A percentile compares a stretch with the other conserved stretches of the same genome.
Evolutionary conservation across 2,329 filamentous ascomycete species (phyloP).

Genomic region (Plectosphaerella plurivora): DNA sequence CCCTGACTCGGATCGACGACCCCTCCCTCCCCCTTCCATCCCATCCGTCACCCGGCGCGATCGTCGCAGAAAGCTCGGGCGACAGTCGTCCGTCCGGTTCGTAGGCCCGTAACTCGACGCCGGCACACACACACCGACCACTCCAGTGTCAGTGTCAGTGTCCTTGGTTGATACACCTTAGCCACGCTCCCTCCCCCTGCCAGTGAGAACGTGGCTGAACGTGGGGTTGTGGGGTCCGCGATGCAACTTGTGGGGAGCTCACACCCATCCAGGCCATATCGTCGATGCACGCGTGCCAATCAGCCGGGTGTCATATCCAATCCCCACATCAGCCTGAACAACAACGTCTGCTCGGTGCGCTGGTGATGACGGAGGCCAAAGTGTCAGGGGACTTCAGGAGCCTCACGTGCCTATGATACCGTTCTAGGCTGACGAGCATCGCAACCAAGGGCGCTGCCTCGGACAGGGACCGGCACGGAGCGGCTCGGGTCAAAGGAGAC

Average conservation of each 20-base stretch:
- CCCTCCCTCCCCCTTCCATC: background rate
- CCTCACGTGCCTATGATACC: background rate
- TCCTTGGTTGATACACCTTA: no score
- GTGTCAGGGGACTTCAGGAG: no score
- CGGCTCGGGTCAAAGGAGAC: no score
- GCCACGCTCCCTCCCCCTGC: no score
- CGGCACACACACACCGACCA: background rate
- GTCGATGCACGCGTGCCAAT: background rate
- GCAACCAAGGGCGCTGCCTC: background rate
- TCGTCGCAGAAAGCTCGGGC: no score
- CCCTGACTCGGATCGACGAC: background rate
- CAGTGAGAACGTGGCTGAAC: background rate
- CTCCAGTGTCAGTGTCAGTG: no score
- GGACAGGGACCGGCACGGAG: background rate
- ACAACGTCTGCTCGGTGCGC: no score
- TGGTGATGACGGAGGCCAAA: no score
- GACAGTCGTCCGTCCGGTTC: no score
- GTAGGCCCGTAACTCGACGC: background rate
- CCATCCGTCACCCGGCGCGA: no score
- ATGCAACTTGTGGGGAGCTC: background rate
- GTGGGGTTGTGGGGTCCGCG: conserved; percentile 1
- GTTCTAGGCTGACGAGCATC: background rate
- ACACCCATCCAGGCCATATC: no score
- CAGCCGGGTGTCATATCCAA: conserved; percentile 3
- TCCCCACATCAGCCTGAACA: background rate